Conservation (phyloP, 495 filamentous ascomycete species). For the Tuber magnatum region DNA sequence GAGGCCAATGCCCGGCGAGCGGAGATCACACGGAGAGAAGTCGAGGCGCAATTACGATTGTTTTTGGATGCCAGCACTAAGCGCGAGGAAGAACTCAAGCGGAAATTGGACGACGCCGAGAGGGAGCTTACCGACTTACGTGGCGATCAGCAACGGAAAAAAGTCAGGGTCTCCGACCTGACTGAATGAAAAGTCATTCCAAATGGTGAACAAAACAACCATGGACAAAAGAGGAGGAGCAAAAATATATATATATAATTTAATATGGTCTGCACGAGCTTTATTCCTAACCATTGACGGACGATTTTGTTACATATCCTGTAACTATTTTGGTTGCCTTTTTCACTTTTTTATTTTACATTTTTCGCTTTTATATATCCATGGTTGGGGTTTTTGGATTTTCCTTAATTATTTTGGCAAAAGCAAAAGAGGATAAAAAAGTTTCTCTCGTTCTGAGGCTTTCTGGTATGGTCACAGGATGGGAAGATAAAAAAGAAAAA, state of each 20-base stretch:
- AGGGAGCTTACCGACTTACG: constrained; percentile 50
- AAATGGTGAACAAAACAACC: constrained; percentile 12
- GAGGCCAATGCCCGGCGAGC: constrained; percentile 59
- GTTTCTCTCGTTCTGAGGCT: constrained; percentile 37
- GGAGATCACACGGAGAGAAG: constrained; percentile 49
- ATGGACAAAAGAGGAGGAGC: constrained; percentile 11
- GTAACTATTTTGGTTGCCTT: neutral
- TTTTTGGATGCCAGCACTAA: constrained; percentile 67
- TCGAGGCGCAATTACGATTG: constrained; percentile 56
- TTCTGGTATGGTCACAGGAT: constrained; percentile 35
- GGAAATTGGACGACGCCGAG: constrained; percentile 73
- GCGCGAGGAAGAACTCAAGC: constrained; percentile 75
- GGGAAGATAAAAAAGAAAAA: constrained; percentile 33
- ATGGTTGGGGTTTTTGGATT: constrained; percentile 31
- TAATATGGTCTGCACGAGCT: neutral
- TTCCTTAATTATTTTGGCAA: constrained; percentile 33
- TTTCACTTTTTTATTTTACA: neutral
- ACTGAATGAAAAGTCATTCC: constrained; percentile 26
- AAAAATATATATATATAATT: constrained; percentile 11
- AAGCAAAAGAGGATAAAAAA: constrained; percentile 39
- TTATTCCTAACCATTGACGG: neutral
- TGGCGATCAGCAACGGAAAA: constrained; percentile 35
- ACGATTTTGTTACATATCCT: neutral
- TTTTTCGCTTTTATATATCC: constrained; percentile 9
- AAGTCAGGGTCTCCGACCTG: constrained; percentile 40